These are phyloP conservation scores for Gentiana straminea DNA, from an alignment of 257 asterid species.

Conservation along the genomic window DNA sequence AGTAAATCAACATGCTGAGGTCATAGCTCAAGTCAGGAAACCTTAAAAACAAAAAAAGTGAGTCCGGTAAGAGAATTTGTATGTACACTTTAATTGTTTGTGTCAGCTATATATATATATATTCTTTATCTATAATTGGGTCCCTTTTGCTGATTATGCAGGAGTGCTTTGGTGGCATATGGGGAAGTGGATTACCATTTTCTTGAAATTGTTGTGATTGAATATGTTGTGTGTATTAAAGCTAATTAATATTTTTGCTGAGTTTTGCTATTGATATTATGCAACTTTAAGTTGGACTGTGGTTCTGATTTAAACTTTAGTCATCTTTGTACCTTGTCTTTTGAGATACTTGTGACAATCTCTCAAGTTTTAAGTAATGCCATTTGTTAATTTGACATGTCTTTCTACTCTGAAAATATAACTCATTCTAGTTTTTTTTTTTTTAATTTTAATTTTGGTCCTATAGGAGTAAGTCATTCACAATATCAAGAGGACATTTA, in stretches of 20 bases:
- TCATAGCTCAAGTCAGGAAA: slow-evolving; percentile 3
- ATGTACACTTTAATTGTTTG: slow-evolving; percentile 23
- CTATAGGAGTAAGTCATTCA: too few species aligned
- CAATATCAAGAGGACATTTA: too few species aligned
- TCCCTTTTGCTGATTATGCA: slow-evolving; percentile 1
- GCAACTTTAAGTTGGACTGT: too few species aligned
- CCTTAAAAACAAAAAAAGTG: too few species aligned
- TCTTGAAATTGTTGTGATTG: slow-evolving; percentile 2
- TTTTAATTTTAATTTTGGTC: too few species aligned
- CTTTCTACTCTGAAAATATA: too few species aligned
- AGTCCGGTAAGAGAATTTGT: slow-evolving; percentile 18
- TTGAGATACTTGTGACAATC: too few species aligned
- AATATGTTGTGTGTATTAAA: slow-evolving; percentile 2
- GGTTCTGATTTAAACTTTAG: too few species aligned
- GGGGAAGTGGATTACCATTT: background rate
- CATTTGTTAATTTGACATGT: too few species aligned
- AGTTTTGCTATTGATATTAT: background rate
- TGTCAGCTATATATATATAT: background rate
- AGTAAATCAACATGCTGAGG: slow-evolving; percentile 14
- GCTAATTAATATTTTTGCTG: background rate
- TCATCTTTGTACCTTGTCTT: too few species aligned
- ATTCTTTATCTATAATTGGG: background rate
- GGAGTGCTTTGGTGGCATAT: slow-evolving; percentile 2
- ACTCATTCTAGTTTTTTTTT: too few species aligned
- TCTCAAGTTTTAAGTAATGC: too few species aligned